Percentiles rank a stretch among this genome's conserved stretches.
Conservation (phyloP, 257 asterid genomes). For the Vinca minor region DNA sequence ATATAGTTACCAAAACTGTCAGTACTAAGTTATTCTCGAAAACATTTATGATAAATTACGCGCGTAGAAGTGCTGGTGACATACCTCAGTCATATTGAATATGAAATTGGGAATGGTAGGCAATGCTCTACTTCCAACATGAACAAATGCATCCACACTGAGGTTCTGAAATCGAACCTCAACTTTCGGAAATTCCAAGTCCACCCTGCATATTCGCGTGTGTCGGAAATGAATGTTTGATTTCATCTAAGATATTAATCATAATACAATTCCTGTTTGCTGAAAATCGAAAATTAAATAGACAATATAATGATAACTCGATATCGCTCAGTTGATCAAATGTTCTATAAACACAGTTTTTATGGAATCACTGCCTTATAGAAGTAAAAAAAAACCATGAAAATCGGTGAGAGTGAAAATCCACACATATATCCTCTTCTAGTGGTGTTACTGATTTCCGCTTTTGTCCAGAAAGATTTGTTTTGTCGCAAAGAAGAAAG, state of each 20-base stretch:
- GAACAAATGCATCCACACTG: conserved; percentile 63
- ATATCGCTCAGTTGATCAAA: no score
- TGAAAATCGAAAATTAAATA: no score
- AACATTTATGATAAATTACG: not conserved
- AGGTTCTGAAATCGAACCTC: conserved; percentile 76
- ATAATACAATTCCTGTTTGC: no score
- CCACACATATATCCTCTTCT: no score
- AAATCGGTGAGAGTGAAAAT: no score
- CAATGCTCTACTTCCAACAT: conserved; percentile 83
- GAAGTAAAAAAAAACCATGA: no score
- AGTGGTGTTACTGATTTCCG: no score
- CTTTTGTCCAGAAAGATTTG: no score
- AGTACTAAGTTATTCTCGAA: not conserved
- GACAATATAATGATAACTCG: no score
- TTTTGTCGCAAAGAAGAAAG: no score
- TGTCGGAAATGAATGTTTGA: not conserved
- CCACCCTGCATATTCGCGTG: conserved; percentile 49
- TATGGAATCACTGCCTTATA: no score
- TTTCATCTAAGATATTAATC: not conserved
- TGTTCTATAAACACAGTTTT: no score
- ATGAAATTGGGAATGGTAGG: conserved; percentile 87
- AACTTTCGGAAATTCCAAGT: conserved; percentile 77
- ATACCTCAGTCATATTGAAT: conserved; percentile 84
- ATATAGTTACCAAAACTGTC: conserved; percentile 3
- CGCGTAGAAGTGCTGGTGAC: not conserved